Base-by-base conservation (phyloP, 2,329 filamentous ascomycete species). In the Colletotrichum sp. region DNA sequence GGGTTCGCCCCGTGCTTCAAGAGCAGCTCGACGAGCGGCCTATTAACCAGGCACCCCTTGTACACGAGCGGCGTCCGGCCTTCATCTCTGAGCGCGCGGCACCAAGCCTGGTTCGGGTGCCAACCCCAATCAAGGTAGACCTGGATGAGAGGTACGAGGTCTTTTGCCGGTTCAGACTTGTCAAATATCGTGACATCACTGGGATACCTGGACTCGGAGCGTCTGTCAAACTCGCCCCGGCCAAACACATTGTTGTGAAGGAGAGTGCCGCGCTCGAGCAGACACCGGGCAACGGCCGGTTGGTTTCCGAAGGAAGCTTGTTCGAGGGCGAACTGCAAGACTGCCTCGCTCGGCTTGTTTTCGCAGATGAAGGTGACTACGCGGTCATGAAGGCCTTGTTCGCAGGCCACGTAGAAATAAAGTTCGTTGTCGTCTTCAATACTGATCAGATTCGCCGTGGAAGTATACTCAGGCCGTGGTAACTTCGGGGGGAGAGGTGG, bases 161-260 rank as follows among this genome's bases (percentile, higher is more conserved):
- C 16, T 0, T 26, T 58, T 58, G 3, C 0, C 0, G 52, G 52
- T 0, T 56, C 21, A 56, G 1, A 61, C 6, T 61, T 0, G 18
- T 61, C 58, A 6, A 34, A 61, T 18, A 61, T 34, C 26, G 58
- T 32, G 9, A 3, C 16, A 18, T 60, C 30, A 32, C 10, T 32
- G 1, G 30, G 30, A 32, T 32, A 32, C 30, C 30, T 32, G 30
- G 30, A 32, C 30, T 32, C 1, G 16, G 16, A 9, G 16, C 0
- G n/a, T 52, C 13, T 13, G 21, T 10, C 21, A 58, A 7, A 21
- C 15, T 9, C 16, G 6, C 7, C 24, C 26, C 15, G 21, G 15
- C 15, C 56, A n/a, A 60, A 60, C 1, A 60, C 28, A 1, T 30
- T 28, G 10, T 5, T 8, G 56, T 60, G 56, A 3, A 61, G 26